Evolutionary conservation across 768 basidiomycete species (phyloP).

Genomic region (Pulveroboletus sp.): DNA sequence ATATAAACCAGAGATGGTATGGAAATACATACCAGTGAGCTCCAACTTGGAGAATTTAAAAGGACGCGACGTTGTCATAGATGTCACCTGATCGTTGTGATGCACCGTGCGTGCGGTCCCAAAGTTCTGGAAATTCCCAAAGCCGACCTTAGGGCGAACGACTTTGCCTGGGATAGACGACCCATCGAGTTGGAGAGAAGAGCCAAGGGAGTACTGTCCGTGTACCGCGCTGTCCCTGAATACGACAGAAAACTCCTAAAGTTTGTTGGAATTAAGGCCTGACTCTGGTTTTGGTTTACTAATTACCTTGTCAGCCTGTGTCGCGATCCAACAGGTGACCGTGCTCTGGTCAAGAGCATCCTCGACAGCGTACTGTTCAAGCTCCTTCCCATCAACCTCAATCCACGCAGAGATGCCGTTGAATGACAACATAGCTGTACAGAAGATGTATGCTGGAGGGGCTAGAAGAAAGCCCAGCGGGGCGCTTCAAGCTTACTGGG

Average conservation of each 20-base stretch:
- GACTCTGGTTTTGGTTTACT: background rate
- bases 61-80: conserved; percentile 16
- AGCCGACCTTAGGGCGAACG: background rate
- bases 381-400: conserved; percentile 25
- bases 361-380: conserved; percentile 27
- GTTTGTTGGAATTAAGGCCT: background rate
- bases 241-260: conserved; percentile 26
- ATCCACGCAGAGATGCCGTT: conserved; percentile 24
- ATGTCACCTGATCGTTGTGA: conserved; percentile 1
- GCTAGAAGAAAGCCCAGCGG: background rate
- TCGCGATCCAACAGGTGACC: conserved; percentile 30
- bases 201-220: conserved; percentile 9
- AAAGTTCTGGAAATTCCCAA: background rate
- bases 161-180: conserved; percentile 1
- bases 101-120: conserved; percentile 2
- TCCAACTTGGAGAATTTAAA: conserved; percentile 29
- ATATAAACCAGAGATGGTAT: too few species aligned
- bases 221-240: conserved; percentile 12
- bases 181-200: conserved; percentile 19
- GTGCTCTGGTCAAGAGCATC: conserved; percentile 7
- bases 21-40: conserved; percentile 23
- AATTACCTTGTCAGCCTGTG: conserved; percentile 28
- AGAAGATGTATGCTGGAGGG: background rate
- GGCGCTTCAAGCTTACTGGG: too few species aligned
- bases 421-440: conserved; percentile 21